Evolutionary conservation across 2,329 filamentous ascomycete species (phyloP), one percentile per base, ranked within the genome.

Genomic region (Alternaria panax): DNA sequence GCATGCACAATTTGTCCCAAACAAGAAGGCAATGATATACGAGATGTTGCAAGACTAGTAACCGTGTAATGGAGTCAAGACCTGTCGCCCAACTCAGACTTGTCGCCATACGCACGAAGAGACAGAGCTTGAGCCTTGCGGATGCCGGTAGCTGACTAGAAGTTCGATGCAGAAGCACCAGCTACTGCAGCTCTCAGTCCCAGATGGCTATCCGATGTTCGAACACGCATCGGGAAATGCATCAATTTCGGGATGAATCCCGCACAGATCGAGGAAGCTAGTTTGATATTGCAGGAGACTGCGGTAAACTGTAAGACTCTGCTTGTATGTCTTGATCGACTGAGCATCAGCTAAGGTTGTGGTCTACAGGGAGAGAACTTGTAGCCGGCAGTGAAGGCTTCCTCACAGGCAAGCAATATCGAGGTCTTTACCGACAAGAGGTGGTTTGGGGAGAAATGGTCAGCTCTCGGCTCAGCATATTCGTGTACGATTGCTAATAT

Each of bases 391-490:
- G 87, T 57, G 90, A 94, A 70, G 92, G 92, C 0, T 96, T 88
- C 75, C 77, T 95, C 63, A 91, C 88, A 0, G 85, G 82, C 11
- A 81, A 84, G 59, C 83, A 85, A 66, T 82, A 87, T 51, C 86
- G 84, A 45, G 87, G 91, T 0, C 73, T 94, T 32, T 86, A 87
- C 63, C 81, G 84, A 53, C 88, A 92, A 60, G 83, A 84, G 64
- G 89, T 96, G 24, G 88, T 87, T 0, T 96, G 92, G 92, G 93
- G 92, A 28, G 92, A 97, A 76, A 92, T 93, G 90, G 91, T 92
- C 80, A 47, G 42, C 27, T 22, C 58, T 25, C 16, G n/a, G n/a
- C 7, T 22, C 11, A 14, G 32, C 7, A 30, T 14, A 20, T 22
- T 42, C 14, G 14, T 55, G 55, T 27, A 57, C 38, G 41, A 54